Conservation (phyloP, 78 protist species). For the Ministeria vibrans region DNA sequence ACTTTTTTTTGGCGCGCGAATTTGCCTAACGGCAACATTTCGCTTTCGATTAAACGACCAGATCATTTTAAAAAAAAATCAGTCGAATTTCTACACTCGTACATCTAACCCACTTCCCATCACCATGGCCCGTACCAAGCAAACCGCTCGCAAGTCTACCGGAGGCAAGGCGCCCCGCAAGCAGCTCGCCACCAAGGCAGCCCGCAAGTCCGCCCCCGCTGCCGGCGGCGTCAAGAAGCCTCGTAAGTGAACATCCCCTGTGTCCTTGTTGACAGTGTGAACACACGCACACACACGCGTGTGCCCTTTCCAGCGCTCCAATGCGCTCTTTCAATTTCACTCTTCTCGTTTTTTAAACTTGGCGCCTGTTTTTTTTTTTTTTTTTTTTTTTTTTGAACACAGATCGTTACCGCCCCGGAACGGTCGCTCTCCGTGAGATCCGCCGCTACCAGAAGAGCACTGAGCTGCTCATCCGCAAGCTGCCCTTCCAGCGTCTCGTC, state of each 20-base stretch:
- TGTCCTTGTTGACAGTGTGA: too few relatives aligned
- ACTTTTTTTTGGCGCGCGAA: too few relatives aligned
- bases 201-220: conserved; percentile 78
- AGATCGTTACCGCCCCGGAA: conserved; percentile 87
- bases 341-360: too few relatives aligned
- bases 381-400: conserved; percentile 28
- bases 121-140: conserved; percentile 90
- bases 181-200: conserved; percentile 68
- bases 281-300: too few relatives aligned
- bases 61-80: background rate
- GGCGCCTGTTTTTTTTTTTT: too few relatives aligned
- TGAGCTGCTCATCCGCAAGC: conserved; percentile 77
- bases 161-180: conserved; percentile 90
- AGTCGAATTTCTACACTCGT: too few relatives aligned
- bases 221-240: conserved; percentile 77
- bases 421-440: conserved; percentile 78
- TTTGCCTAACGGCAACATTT: too few relatives aligned
- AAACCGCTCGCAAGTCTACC: conserved; percentile 90
- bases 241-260: too few relatives aligned
- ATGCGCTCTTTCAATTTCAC: too few relatives aligned
- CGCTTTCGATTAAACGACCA: too few relatives aligned
- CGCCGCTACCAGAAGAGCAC: conserved; percentile 73
- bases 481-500: conserved; percentile 83
- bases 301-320: too few relatives aligned
- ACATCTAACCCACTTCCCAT: too few relatives aligned